phyloP scores from a whole-genome alignment of 805 yeast genomes.

The Wickerhamomyces rabaulensis region DNA sequence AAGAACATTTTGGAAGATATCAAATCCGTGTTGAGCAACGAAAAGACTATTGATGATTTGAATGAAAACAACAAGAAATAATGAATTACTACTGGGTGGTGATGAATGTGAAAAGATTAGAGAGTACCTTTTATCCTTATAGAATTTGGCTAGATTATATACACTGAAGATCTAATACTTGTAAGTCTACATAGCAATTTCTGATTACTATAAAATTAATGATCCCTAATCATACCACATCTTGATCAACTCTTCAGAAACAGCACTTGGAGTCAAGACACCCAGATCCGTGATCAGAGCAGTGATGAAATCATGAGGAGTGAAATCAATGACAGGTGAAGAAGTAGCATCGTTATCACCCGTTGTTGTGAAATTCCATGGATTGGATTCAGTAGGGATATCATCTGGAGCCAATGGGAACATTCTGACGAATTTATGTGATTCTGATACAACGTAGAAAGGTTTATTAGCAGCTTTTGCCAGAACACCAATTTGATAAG shows the following conservation, averaged over 20 bases:
- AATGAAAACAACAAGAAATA: slow-evolving; percentile 25
- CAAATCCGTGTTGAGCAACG: slow-evolving; percentile 45
- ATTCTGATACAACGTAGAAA: slow-evolving; percentile 87
- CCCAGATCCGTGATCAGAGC: slow-evolving; percentile 96
- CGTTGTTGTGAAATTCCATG: slow-evolving; percentile 39
- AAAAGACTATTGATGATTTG: slow-evolving; percentile 29
- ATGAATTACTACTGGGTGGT: background rate
- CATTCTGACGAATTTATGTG: slow-evolving; percentile 93
- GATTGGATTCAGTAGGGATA: slow-evolving; percentile 56
- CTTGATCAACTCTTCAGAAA: slow-evolving; percentile 95
- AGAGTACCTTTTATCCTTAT: background rate
- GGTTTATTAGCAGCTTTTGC: slow-evolving; percentile 91
- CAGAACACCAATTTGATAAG: slow-evolving; percentile 89
- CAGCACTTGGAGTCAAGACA: slow-evolving; percentile 95
- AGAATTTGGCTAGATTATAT: background rate
- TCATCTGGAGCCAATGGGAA: slow-evolving; percentile 93
- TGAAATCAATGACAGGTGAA: slow-evolving; percentile 74
- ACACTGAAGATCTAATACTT: no score
- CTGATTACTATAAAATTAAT: no score
- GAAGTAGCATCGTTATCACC: slow-evolving; percentile 33
- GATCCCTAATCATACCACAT: slow-evolving; percentile 83
- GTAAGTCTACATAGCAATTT: no score
- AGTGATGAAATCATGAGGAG: slow-evolving; percentile 93
- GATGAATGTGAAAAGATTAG: background rate
- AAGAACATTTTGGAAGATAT: slow-evolving; percentile 65